A percentile compares a stretch with the other conserved stretches of the same genome.
phyloP scores from a whole-genome alignment of 176 grass and related monocot species.

The Oryza coarctata region DNA sequence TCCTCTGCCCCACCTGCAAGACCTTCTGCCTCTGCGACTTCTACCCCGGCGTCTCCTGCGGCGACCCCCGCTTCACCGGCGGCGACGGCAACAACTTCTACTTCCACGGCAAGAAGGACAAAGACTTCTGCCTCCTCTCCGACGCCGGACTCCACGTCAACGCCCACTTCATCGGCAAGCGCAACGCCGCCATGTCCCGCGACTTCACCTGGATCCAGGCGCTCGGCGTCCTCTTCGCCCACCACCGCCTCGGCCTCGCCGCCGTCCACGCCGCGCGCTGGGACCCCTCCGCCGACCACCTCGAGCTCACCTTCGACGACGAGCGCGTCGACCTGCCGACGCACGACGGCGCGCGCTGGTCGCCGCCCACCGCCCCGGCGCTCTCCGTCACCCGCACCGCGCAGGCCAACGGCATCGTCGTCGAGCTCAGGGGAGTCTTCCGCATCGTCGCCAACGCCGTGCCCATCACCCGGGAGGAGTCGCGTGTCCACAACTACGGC shows the following conservation, averaged over 20 bases:
- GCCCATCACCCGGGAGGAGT: conserved; percentile 45
- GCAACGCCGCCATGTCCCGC: conserved; percentile 26
- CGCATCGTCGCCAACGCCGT: conserved; percentile 36
- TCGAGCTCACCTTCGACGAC: conserved; percentile 49
- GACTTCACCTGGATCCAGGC: conserved; percentile 83
- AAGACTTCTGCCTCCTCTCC: conserved; percentile 56
- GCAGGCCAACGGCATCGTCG: conserved; percentile 9
- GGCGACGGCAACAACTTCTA: conserved; percentile 68
- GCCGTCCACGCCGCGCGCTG: not conserved
- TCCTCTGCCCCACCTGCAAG: conserved; percentile 55
- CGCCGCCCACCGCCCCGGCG: not conserved
- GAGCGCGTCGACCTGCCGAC: not conserved
- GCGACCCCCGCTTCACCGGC: conserved; percentile 65
- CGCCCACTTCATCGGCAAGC: conserved; percentile 65
- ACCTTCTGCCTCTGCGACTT: conserved; percentile 64
- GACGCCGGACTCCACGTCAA: conserved; percentile 48
- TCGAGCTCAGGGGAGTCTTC: conserved; percentile 44
- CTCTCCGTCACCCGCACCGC: conserved; percentile 31
- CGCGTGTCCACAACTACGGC: conserved; percentile 25
- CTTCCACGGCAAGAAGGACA: conserved; percentile 68
- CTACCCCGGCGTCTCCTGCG: conserved; percentile 47
- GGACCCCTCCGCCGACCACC: conserved; percentile 45
- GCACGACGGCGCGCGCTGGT: conserved; percentile 21
- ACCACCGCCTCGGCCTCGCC: conserved; percentile 52
- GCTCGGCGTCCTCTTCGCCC: conserved; percentile 39